Conservation (phyloP, 805 yeast genomes). For the Zygoascus ofunaensis region DNA sequence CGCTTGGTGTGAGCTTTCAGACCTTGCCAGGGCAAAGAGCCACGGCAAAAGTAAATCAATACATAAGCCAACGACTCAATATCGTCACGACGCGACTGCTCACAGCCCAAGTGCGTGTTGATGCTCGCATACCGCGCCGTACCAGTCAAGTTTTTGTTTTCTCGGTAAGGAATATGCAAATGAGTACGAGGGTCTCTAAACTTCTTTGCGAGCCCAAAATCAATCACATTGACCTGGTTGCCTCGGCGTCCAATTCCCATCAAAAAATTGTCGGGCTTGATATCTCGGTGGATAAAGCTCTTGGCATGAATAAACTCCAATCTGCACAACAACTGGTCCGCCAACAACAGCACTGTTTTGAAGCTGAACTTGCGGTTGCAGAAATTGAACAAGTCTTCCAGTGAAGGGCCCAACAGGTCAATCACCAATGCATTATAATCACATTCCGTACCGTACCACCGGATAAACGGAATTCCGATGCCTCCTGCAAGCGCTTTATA, state of each 20-base stretch:
- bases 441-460: slow-evolving; percentile 96
- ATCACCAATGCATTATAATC: slow-evolving; percentile 96
- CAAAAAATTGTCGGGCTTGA: slow-evolving; percentile 74
- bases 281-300: slow-evolving; percentile 78
- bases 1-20: slow-evolving; percentile 96
- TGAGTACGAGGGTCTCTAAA: slow-evolving; percentile 91
- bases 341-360: slow-evolving; percentile 85
- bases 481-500: slow-evolving; percentile 93
- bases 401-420: slow-evolving; percentile 87
- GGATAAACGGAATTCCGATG: slow-evolving; percentile 90
- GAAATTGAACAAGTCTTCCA: slow-evolving; percentile 92
- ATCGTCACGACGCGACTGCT: slow-evolving; percentile 94
- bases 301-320: slow-evolving; percentile 93
- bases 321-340: slow-evolving; percentile 90
- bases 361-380: slow-evolving; percentile 89
- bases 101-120: slow-evolving; percentile 94
- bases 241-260: slow-evolving; percentile 92
- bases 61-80: slow-evolving; percentile 95
- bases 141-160: slow-evolving; percentile 92
- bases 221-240: slow-evolving; percentile 89
- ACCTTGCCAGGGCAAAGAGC: slow-evolving; percentile 98
- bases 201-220: slow-evolving; percentile 89
- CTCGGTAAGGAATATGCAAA: slow-evolving; percentile 91
- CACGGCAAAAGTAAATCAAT: slow-evolving; percentile 86
- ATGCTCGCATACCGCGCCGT: slow-evolving; percentile 95